A percentile compares a stretch with the other conserved stretches of the same genome.
Evolutionary conservation across 2,329 filamentous ascomycete species (phyloP).

Genomic region (Paradendryphiella salina): DNA sequence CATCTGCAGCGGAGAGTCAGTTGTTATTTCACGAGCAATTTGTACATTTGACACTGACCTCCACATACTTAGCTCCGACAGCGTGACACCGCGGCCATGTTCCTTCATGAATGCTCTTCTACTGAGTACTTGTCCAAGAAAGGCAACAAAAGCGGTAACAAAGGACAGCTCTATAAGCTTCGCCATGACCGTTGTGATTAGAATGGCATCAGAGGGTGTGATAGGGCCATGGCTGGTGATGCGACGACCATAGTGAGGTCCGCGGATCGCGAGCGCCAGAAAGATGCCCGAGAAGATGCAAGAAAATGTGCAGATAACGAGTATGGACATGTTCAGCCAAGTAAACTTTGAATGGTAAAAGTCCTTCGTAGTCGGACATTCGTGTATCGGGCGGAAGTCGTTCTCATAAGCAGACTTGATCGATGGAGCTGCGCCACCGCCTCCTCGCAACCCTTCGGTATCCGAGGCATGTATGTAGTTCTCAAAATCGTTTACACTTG

Average conservation of each 20-base stretch:
- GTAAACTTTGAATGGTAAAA: constrained; percentile 47
- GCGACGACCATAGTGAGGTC: constrained; percentile 63
- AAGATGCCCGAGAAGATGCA: constrained; percentile 68
- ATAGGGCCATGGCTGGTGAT: constrained; percentile 60
- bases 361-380: constrained; percentile 44
- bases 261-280: constrained; percentile 63
- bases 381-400: constrained; percentile 42
- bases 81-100: constrained; percentile 64
- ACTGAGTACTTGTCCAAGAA: constrained; percentile 75
- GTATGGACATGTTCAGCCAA: constrained; percentile 54
- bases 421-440: constrained; percentile 27
- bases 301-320: constrained; percentile 62
- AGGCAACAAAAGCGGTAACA: constrained; percentile 74
- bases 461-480: constrained; percentile 34
- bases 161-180: constrained; percentile 79
- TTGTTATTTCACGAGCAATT: neutral
- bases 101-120: constrained; percentile 65
- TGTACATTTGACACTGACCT: constrained; percentile 23
- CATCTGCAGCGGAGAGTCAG: constrained; percentile 50
- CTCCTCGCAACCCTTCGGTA: constrained; percentile 25
- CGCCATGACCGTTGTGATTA: constrained; percentile 69
- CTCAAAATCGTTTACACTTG: constrained; percentile 35
- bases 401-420: constrained; percentile 44
- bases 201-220: constrained; percentile 65
- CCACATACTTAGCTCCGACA: constrained; percentile 78